Evolutionary conservation across 2,329 filamentous ascomycete species (phyloP).

Genomic region (Arachnopeziza araneosa): DNA sequence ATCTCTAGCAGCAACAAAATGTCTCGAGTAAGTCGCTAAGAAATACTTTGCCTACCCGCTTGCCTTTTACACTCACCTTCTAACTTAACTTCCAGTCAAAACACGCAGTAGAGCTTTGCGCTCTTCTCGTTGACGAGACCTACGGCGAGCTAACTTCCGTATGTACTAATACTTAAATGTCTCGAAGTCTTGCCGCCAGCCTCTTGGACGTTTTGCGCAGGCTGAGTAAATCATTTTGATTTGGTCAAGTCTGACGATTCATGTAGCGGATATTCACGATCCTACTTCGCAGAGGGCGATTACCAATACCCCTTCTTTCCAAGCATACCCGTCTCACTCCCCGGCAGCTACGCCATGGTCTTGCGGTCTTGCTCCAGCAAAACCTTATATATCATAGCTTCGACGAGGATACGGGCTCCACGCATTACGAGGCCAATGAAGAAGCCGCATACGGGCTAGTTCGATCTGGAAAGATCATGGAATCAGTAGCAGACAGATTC

Average conservation of each 20-base stretch:
- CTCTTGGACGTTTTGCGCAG: slow-evolving; percentile 3
- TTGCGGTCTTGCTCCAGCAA: slow-evolving; percentile 82
- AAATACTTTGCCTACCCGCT: slow-evolving; percentile 20
- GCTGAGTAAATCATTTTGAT: slow-evolving; percentile 14
- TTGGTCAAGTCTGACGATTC: slow-evolving; percentile 20
- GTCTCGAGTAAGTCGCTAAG: slow-evolving; percentile 46
- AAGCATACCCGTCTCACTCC: slow-evolving; percentile 67
- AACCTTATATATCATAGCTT: slow-evolving; percentile 74
- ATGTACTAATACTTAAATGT: slow-evolving; percentile 36
- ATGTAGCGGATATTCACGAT: slow-evolving; percentile 75
- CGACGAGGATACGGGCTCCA: slow-evolving; percentile 53
- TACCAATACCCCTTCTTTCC: slow-evolving; percentile 62
- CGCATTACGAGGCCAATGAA: slow-evolving; percentile 80
- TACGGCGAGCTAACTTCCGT: slow-evolving; percentile 92
- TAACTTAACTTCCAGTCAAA: slow-evolving; percentile 46
- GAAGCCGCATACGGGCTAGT: slow-evolving; percentile 75
- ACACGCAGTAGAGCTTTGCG: slow-evolving; percentile 80
- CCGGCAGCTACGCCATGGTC: slow-evolving; percentile 73
- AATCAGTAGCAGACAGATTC: slow-evolving; percentile 67
- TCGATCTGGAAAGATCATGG: slow-evolving; percentile 74
- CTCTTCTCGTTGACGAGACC: slow-evolving; percentile 79
- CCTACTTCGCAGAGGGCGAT: slow-evolving; percentile 73
- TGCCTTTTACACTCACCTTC: slow-evolving; percentile 2
- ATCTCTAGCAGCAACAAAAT: slow-evolving; percentile 64
- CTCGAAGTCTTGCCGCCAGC: background rate